Base-by-base conservation (phyloP, 345 rosid species). In the Heritiera littoralis region DNA sequence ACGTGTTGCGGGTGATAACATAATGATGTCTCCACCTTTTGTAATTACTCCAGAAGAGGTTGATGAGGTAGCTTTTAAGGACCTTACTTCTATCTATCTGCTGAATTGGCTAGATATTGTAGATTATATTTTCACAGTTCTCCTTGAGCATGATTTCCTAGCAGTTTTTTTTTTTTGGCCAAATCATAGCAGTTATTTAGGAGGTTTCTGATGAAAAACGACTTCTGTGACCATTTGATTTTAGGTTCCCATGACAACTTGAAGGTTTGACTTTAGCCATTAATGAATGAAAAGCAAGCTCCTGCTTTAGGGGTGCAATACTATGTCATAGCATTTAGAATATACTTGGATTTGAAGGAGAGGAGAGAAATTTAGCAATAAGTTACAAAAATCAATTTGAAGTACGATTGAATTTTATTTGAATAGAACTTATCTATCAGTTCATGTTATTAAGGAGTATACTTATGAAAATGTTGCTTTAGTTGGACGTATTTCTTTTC, bases 1-100 rank as follows among this genome's bases (percentile, higher is more conserved):
- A 55, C 97, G 99, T 66, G 91, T 92, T 73, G 83, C 97, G 28
- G 99, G 99, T 40, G 98, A 96, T 81, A 85, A 43, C 86, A 94
- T 96, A 66, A 87, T 94, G 95, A 92, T 94, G 99, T 94, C 90
- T 74, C 98, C 99, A 15, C 98, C 98, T 0, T 83, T 90, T 58
- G 89, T 89, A 66, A 90, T 96, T 7, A 80, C 91, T 74, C 84
- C 83, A n/a, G 89, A 87, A 75, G 94, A 96, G 84, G 78, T 94
- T 14, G 99, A 92, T 69, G 88, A 90, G 94, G 99, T 94, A 82
- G 38, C 49, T 52, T 69, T 52, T 40, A 20, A 20, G 3, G 51
- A 59, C 32, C 55, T 10, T 76, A 28, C 17, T 17, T 46, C 23
- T 12, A 20, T 46, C 51, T 45, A 23, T 69, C 28, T 23, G 28